Base-by-base conservation (phyloP, 345 rosid species). In the Brassica carinata region DNA sequence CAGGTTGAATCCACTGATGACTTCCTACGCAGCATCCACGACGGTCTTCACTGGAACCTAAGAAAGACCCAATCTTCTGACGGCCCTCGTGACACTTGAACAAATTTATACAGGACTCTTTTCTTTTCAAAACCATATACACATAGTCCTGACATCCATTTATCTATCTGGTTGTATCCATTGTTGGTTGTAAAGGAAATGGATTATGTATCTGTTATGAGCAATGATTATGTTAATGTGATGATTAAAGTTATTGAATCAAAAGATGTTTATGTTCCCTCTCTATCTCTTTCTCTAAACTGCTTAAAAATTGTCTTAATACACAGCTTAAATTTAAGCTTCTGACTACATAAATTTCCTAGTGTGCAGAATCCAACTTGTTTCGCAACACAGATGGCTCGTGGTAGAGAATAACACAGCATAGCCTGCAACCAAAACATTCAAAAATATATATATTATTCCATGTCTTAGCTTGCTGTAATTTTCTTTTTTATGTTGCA, bases 1-100 rank as follows among this genome's bases (percentile, higher is more conserved):
- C 90, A 85, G 51, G 87, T 53, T 23, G 98, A 96, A 76, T 93
- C 99, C 3, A 96, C 98, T 4, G 77, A 82, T 0, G 97, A 96
- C 83, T 96, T 96, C 83, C 78, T 96, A 58, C 94, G 80, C 36
- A 96, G 99, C 85, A 96, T 96, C 81, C 98, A 93, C 0, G 98
- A 96, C 0, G 97, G 97, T 61, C 98, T 96, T 63, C 97, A 96
- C 80, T 96, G 99, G 99, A 96, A 96, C 81, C 78, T 86, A 74
- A 87, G 99, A 80, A 90, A 90, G 88, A 85, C 88, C 2, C 98
- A 96, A 79, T 87, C 91, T 18, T 86, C 83, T 26, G 97, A 96
- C 55, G 97, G 97, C 27, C 98, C 96, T 36, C 85, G 55, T 31
- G 92, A 85, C 2, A 19, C 64, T 17, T 82, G 58, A 3, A 43